Base-by-base conservation (phyloP, 331 rosid genomes). In the Stylosanthes scabra region DNA sequence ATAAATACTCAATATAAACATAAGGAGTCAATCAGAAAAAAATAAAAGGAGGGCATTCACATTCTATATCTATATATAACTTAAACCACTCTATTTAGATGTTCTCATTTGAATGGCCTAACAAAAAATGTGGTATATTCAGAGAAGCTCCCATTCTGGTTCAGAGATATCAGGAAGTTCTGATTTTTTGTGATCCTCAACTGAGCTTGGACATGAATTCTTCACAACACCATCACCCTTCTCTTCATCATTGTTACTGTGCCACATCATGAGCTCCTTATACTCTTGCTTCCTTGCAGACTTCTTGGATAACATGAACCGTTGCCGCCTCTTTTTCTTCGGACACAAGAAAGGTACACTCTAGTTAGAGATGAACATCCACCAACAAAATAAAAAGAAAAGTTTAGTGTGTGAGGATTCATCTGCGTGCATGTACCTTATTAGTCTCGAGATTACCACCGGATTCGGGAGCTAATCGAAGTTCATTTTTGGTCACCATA, bases 141-240 rank as follows among this genome's bases (percentile, higher is more conserved):
- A 88, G 61, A 93, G 90, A 82, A 93, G 82, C 85, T 91, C 97
- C 98, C 98, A 93, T 31, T 89, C 98, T 12, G 79, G 63, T 81
- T 89, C 97, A 44, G 78, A 74, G 51, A 71, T 20, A 72, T 66
- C 87, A 56, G 74, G 44, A 47, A 56, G 72, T 31, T 28, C 29
- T 45, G 49, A 56, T 59, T 83, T 72, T 66, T 75, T 80, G 12
- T 40, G 37, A 56, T 82, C 75, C n/a, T 63, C 68, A 25, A n/a
- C 42, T 37, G 13, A 68, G 65, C 55, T 70, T 65, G 78, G 72
- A 59, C 52, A 25, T 11, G 56, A 68, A 70, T 40, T 68, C 74
- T 82, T 83, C 20, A 40, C 66, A n/a, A 40, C 66, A 10, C 9
- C 13, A 49, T 71, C 73, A 41, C 46, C 44, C 37, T 80, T 67